Base-by-base conservation (phyloP, 2,329 filamentous ascomycete genomes). In the Calonectria pseudoreteaudii region DNA sequence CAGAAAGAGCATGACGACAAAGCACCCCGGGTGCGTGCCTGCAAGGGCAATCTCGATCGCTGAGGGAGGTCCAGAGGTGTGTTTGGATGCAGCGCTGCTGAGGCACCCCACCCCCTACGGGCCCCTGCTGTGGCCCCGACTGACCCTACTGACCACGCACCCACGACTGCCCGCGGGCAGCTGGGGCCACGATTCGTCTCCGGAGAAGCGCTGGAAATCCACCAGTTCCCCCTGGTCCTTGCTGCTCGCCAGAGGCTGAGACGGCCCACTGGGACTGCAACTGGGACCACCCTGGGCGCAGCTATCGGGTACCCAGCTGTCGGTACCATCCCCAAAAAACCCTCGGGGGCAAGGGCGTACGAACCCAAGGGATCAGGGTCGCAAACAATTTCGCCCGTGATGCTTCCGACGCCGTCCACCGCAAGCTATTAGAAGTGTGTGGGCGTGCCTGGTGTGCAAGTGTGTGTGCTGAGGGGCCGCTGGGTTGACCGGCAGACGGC, bases 241-340 rank as follows among this genome's bases (percentile, higher is more conserved):
- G 69, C 56, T 47, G 36, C 18, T 50, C 53, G 36, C 47, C n/a
- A 53, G 73, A 70, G 65, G 64, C 72, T 47, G 68, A 70, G 68
- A 64, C 47, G 78, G 44, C 67, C 78, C 74, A 77, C 77, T 71
- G 74, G 50, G 65, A 79, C 67, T 68, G 58, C 65, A 64, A 68
- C 78, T 70, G 71, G 75, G 68, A 47, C 71, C 72, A 79, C 70
- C 76, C 78, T 47, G 66, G 76, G 74, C 72, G 75, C 56, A 64
- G 64, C 70, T 78, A 75, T 76, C 71, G 69, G 71, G 73, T 78
- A 73, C 73, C 78, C 76, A 75, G 76, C 78, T 80, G 78, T 80
- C 78, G 78, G 78, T 78, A 76, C 73, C 73, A 73, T 67, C 13
- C 60, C 70, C 65, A 60, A 74, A 73, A 69, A 41, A 28, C 56